Base-by-base conservation (phyloP, 2,329 filamentous ascomycete genomes). In the Thelonectria discophora region DNA sequence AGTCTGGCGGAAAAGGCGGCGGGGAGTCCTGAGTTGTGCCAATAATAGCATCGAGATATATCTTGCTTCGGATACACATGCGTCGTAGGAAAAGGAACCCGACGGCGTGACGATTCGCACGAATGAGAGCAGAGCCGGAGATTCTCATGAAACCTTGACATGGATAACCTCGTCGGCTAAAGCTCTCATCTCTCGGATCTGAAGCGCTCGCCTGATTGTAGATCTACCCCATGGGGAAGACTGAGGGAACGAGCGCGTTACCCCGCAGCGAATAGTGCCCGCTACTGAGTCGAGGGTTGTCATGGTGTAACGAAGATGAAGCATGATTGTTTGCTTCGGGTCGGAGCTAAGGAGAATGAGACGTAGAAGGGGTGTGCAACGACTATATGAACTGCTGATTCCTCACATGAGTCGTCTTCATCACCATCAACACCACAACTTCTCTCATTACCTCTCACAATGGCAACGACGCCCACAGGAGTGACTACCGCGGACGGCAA, bases 211-310 rank as follows among this genome's bases (percentile, higher is more conserved):
- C 17, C 9, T 46, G 52, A 55, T 46, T 39, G 18, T 7, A 55
- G 42, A 55, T 55, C 52, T 55, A 55, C 52, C 52, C 52, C 52
- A 47, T 55, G 52, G 52, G 52, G 52, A 55, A 46, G 17, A 27
- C 42, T 42, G 52, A 40, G 27, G 39, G 5, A 47, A 13, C 5
- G 32, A 20, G 13, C 12, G 17, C 20, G 17, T 21, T n/a, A 46
- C 52, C 52, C 52, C 51, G 30, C 18, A 47, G 42, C n/a, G 20
- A 17, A 13, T 11, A n/a, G 4, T 34, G 27, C n/a, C 40, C 18
- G 17, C 30, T 30, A 21, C 21, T 24, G n/a, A 21, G 17, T n/a
- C 13, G 21, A 17, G 17, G 8, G 27, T 30, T 21, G 39, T 18
- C 39, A 45, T 15, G 39, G 43, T 12, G 34, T 37, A 37, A 11